A percentile compares a stretch with the other conserved stretches of the same genome.
Evolutionary conservation across 495 filamentous ascomycete species (phyloP).

Genomic region (Penicillium canescens): DNA sequence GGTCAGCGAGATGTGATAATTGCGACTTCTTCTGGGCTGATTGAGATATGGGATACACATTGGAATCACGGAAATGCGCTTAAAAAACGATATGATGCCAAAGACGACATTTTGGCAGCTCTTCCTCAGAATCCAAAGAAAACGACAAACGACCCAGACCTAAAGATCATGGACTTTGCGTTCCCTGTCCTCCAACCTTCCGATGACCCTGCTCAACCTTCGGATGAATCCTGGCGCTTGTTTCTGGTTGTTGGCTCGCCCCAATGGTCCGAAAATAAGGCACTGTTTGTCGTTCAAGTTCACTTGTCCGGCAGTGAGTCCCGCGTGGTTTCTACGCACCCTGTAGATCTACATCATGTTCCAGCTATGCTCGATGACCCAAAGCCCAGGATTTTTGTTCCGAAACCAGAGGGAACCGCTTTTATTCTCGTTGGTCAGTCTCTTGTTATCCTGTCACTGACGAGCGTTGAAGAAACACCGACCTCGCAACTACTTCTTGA

Average conservation of each 20-base stretch:
- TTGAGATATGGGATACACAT: conserved; percentile 86
- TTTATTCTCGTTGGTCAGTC: conserved; percentile 78
- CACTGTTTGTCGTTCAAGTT: conserved; percentile 32
- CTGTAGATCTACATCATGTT: conserved; percentile 26
- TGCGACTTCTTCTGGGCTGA: conserved; percentile 67
- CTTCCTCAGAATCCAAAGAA: conserved; percentile 19
- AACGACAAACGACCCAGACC: conserved; percentile 30
- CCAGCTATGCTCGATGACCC: conserved; percentile 33
- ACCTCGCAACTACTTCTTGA: conserved; percentile 69
- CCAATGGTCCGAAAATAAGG: conserved; percentile 17
- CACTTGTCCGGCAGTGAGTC: conserved; percentile 25
- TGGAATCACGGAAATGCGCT: conserved; percentile 69
- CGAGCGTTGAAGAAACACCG: conserved; percentile 58
- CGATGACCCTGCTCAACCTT: conserved; percentile 12
- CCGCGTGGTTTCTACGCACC: conserved; percentile 29
- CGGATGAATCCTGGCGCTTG: conserved; percentile 32
- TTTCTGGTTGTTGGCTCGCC: conserved; percentile 31
- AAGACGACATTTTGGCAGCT: conserved; percentile 33
- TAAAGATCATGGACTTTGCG: conserved; percentile 41
- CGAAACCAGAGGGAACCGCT: conserved; percentile 74
- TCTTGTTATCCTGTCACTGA: conserved; percentile 72
- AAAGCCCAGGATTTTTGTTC: conserved; percentile 73
- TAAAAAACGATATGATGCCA: conserved; percentile 52
- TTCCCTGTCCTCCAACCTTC: conserved; percentile 20
- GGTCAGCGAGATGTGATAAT: conserved; percentile 85